phyloP scores from a whole-genome alignment of 345 rosid species.

The Salix udensis region DNA sequence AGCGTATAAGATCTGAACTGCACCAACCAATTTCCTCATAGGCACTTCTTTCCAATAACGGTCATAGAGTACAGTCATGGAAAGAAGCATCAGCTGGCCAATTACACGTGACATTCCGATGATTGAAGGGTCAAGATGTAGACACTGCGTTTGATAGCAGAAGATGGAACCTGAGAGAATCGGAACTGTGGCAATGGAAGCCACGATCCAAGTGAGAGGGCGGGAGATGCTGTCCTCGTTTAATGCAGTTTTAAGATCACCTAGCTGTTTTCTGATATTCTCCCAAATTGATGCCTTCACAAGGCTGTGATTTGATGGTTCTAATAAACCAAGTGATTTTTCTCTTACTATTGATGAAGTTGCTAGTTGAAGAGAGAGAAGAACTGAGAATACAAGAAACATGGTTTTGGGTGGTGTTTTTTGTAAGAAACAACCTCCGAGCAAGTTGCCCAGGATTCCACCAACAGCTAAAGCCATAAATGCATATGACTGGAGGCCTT shows the following conservation, averaged over 20 bases:
- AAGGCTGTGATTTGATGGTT: constrained; percentile 19
- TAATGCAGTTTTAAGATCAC: constrained; percentile 50
- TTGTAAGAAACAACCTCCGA: constrained; percentile 62
- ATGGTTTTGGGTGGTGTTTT: constrained; percentile 43
- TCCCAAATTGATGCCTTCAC: constrained; percentile 34
- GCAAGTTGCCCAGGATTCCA: constrained; percentile 73
- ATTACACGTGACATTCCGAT: constrained; percentile 78
- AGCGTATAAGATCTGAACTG: constrained; percentile 56
- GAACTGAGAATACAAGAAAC: constrained; percentile 51
- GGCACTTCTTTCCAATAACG: constrained; percentile 58
- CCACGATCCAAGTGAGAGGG: constrained; percentile 68
- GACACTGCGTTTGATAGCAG: constrained; percentile 82
- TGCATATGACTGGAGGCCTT: constrained; percentile 74
- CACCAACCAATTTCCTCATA: constrained; percentile 59
- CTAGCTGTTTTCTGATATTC: constrained; percentile 42
- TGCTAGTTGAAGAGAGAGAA: constrained; percentile 56
- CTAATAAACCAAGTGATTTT: constrained; percentile 52
- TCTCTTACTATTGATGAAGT: constrained; percentile 49
- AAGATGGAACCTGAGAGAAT: constrained; percentile 73
- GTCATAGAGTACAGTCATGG: constrained; percentile 53
- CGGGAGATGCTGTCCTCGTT: constrained; percentile 47
- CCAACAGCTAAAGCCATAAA: constrained; percentile 85
- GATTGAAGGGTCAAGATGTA: constrained; percentile 59
- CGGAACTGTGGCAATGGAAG: constrained; percentile 64
- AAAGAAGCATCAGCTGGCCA: constrained; percentile 71